Evolutionary conservation across 1,139 yeast species (phyloP).

Genomic region (Nakaseomyces nivariensis): DNA sequence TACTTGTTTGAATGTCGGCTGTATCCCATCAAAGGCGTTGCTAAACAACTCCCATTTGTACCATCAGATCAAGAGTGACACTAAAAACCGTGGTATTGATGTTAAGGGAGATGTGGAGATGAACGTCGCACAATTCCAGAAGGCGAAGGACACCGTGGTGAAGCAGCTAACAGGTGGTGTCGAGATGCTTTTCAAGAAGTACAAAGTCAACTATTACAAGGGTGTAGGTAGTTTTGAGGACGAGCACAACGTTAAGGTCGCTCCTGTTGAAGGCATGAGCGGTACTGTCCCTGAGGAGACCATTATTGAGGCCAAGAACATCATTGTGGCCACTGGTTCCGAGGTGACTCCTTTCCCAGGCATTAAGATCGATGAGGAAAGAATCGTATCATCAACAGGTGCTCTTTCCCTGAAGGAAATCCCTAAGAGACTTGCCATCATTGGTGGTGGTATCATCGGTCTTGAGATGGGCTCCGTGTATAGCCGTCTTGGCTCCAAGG

Average conservation of each 20-base stretch:
- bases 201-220: conserved; percentile 88
- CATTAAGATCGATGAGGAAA: conserved; percentile 89
- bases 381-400: conserved; percentile 95
- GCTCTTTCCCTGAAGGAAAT: conserved; percentile 74
- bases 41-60: conserved; percentile 89
- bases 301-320: conserved; percentile 66
- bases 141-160: conserved; percentile 87
- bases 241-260: conserved; percentile 69
- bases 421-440: conserved; percentile 84
- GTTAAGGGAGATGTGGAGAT: conserved; percentile 61
- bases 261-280: conserved; percentile 80
- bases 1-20: conserved; percentile 95
- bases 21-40: conserved; percentile 95
- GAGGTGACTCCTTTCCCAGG: conserved; percentile 99
- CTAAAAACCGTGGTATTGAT: conserved; percentile 83
- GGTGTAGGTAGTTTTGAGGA: conserved; percentile 85
- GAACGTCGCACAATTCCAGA: conserved; percentile 73
- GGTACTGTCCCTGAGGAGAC: conserved; percentile 37
- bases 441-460: conserved; percentile 99
- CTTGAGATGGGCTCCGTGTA: conserved; percentile 99
- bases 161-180: conserved; percentile 85
- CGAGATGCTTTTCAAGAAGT: conserved; percentile 89
- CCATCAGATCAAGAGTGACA: conserved; percentile 81
- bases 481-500: conserved; percentile 91
- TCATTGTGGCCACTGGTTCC: conserved; percentile 96